Evolutionary conservation across 768 basidiomycete genomes (phyloP), one percentile per base, ranked within the genome.

Genomic region (Porphyrellus cyaneotinctus): DNA sequence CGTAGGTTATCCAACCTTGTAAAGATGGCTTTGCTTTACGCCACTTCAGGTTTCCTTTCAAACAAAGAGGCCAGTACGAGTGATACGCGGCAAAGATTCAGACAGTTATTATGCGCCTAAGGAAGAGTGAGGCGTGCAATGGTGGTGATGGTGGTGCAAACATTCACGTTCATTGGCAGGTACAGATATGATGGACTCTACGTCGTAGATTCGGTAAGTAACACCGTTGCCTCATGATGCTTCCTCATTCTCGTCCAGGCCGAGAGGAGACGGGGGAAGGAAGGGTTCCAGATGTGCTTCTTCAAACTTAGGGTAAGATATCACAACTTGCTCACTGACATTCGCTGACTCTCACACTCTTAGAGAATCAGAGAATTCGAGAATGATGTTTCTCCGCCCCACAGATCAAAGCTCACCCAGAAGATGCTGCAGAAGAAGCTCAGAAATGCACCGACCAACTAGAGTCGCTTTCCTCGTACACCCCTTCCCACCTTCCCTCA

Each of bases 1-100:
- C 0, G 68, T 69, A 10, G 8, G 62, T 54, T 43, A 4, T 14
- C 1, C n/a, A 18, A 24, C 14, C 22, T 23, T 15, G 6, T 12
- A 22, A 20, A 4, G 32, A 8, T 32, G 2, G 2, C 20, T 3
- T 14, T 41, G 31, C n/a, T 36, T 57, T 15, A 54, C 31, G 3
- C 44, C 12, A 17, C 47, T 10, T 36, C 41, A 74, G 68, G 41
- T 68, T 15, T 74, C 75, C 8, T 51, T 1, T n/a, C 0, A 47
- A 15, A 72, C 62, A 1, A 60, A 53, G 22, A 62, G 58, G 12
- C 73, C 72, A 0, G 72, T 76, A 3, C 68, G 75, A 31, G 75
- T 75, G 11, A 42, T 74, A 33, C 66, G 75, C 15, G 74, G 18
- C 17, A 58, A 39, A n/a, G 11, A 20, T 0, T 2, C 11, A 1